Conservation (phyloP, 1,284 basidiomycete genomes). For the Taiwanofungus camphoratus region DNA sequence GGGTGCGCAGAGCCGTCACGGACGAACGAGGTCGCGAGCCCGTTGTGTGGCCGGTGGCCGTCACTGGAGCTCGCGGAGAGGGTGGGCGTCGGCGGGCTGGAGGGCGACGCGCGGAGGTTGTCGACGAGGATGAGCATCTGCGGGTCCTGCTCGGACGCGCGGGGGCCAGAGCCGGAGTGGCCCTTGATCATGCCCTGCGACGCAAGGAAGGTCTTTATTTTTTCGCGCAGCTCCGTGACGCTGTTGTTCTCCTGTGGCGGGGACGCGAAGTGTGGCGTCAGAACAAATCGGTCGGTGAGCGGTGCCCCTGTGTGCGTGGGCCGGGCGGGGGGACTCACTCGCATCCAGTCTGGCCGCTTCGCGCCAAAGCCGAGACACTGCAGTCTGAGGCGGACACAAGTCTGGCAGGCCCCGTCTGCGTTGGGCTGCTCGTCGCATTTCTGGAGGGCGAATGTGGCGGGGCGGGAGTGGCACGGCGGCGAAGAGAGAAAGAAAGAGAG, state of each 20-base stretch:
- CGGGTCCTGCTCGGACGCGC: slow-evolving; percentile 46
- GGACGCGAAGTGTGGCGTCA: slow-evolving; percentile 6
- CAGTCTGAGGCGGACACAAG: slow-evolving; percentile 72
- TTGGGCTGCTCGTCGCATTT: slow-evolving; percentile 78
- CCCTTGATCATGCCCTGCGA: slow-evolving; percentile 83
- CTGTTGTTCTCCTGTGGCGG: slow-evolving; percentile 58
- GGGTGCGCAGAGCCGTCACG: slow-evolving; percentile 35
- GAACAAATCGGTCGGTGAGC: neutral
- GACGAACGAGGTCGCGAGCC: slow-evolving; percentile 33
- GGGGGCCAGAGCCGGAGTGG: slow-evolving; percentile 63
- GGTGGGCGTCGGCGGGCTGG: slow-evolving; percentile 50
- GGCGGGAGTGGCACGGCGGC: slow-evolving; percentile 4
- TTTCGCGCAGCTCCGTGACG: slow-evolving; percentile 61
- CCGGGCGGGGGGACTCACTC: slow-evolving; percentile 39
- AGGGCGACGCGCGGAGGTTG: slow-evolving; percentile 41
- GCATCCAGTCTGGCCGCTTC: slow-evolving; percentile 80
- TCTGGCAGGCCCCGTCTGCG: slow-evolving; percentile 58
- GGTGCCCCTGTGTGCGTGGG: slow-evolving; percentile 12
- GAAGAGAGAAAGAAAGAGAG: slow-evolving; percentile 13
- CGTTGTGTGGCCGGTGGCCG: slow-evolving; percentile 31
- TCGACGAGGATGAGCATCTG: slow-evolving; percentile 49
- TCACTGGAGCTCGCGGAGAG: slow-evolving; percentile 42
- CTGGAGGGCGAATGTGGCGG: slow-evolving; percentile 38
- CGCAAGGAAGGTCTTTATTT: slow-evolving; percentile 71
- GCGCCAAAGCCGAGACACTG: slow-evolving; percentile 81